Conservation (phyloP, 169 alveolate genomes). For the Plasmodium fragile region DNA sequence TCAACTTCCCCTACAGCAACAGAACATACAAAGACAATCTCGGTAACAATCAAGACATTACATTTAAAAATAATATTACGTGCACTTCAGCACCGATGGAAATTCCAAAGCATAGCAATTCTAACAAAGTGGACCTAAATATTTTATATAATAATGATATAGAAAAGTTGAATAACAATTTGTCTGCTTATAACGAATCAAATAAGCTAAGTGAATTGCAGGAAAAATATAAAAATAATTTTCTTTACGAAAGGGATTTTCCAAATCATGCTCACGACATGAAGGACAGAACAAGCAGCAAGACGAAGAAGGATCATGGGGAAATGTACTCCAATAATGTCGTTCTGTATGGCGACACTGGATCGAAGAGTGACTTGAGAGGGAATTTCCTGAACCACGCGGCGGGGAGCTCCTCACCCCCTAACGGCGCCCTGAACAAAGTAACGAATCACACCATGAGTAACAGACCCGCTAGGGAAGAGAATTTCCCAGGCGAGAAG, state of each 20-base stretch:
- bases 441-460: conserved; percentile 1
- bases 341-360: neutral
- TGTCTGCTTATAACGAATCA: conserved; percentile 37
- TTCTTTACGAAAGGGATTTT: conserved; percentile 38
- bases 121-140: conserved; percentile 47
- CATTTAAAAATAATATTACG: conserved; percentile 47
- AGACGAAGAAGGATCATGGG: conserved; percentile 4
- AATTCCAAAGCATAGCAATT: conserved; percentile 16
- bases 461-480: conserved; percentile 18
- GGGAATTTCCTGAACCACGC: conserved; percentile 26
- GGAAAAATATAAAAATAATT: conserved; percentile 56
- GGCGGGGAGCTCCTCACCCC: no score
- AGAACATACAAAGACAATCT: conserved; percentile 35
- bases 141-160: conserved; percentile 44
- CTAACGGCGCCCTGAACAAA: neutral
- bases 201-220: conserved; percentile 54
- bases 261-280: conserved; percentile 19
- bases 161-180: conserved; percentile 33
- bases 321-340: neutral
- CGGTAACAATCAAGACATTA: conserved; percentile 5
- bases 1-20: conserved; percentile 34
- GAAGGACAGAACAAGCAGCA: conserved; percentile 2
- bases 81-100: conserved; percentile 30
- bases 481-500: conserved; percentile 3
- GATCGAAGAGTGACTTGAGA: conserved; percentile 15